Percentiles rank a stretch among this genome's conserved stretches.
Conservation (phyloP, 2,329 filamentous ascomycete species). For the Neurospora crassa region DNA sequence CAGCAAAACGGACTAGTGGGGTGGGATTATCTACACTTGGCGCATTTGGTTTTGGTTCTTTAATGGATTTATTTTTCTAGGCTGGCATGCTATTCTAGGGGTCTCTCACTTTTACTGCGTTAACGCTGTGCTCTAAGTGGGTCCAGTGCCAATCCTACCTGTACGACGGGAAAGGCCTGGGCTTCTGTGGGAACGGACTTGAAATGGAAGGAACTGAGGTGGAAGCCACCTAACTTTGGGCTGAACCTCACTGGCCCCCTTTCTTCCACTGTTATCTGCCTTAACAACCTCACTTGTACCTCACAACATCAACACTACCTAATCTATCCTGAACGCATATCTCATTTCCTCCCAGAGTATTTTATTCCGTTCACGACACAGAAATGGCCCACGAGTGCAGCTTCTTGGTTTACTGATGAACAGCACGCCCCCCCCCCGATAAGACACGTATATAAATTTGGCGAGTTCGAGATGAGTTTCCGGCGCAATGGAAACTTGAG, state of each 20-base stretch:
- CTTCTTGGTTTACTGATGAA: neutral
- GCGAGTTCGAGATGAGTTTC: constrained; percentile 18
- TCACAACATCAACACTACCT: neutral
- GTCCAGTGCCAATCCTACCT: neutral
- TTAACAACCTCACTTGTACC: neutral
- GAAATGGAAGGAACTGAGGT: neutral
- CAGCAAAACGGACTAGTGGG: neutral
- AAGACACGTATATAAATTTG: neutral
- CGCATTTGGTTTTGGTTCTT: neutral
- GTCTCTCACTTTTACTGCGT: neutral
- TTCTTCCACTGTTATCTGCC: neutral
- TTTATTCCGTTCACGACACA: neutral
- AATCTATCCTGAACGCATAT: neutral
- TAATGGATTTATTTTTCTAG: neutral
- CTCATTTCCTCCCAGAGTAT: neutral
- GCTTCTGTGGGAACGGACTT: neutral
- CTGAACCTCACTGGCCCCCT: neutral
- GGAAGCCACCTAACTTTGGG: neutral
- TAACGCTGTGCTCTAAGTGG: neutral
- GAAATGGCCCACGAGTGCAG: neutral
- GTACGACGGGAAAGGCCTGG: neutral
- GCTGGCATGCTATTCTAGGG: neutral
- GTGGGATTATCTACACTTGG: neutral
- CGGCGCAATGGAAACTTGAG: constrained; percentile 20
- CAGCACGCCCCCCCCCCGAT: neutral